A percentile compares a stretch with the other conserved stretches of the same genome.
phyloP scores from a whole-genome alignment of 192 early-diverging fungal genomes.

The Linnemannia elongata region DNA sequence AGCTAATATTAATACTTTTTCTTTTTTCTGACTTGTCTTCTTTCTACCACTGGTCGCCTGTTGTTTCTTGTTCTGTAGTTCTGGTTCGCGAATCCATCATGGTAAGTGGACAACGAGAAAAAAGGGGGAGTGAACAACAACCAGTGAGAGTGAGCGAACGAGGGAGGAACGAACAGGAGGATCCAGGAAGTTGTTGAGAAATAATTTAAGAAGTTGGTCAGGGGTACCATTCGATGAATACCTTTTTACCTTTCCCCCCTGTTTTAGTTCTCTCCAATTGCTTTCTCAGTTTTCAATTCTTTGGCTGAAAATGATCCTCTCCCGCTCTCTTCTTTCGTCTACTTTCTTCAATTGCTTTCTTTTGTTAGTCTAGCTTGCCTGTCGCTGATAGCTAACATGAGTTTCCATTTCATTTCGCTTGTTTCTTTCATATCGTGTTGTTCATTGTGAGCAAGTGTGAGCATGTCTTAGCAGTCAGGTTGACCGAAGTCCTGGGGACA shows the following conservation, averaged over 20 bases:
- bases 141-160: not conserved
- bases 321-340: not conserved
- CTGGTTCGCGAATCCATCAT: slow-evolving; percentile 32
- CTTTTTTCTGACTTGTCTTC: not conserved
- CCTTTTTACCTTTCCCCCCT: not conserved
- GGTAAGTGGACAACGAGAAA: slow-evolving; percentile 7
- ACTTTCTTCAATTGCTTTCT: no score
- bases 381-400: not conserved
- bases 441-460: slow-evolving; percentile 30
- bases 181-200: slow-evolving; percentile 3
- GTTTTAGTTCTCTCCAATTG: not conserved
- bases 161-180: not conserved
- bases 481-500: slow-evolving; percentile 31
- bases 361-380: no score
- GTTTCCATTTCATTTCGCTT: not conserved
- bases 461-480: slow-evolving; percentile 35
- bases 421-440: not conserved
- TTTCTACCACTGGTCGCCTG: not conserved
- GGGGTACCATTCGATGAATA: not conserved
- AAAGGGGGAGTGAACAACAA: not conserved
- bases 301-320: no score
- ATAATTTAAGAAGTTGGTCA: not conserved
- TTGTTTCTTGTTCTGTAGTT: slow-evolving; percentile 7
- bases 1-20: not conserved
- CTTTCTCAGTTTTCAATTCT: not conserved